Percentiles rank a stretch among this genome's conserved stretches.
phyloP scores from a whole-genome alignment of 2,329 filamentous ascomycete species.

The Ceratocystis destructans region DNA sequence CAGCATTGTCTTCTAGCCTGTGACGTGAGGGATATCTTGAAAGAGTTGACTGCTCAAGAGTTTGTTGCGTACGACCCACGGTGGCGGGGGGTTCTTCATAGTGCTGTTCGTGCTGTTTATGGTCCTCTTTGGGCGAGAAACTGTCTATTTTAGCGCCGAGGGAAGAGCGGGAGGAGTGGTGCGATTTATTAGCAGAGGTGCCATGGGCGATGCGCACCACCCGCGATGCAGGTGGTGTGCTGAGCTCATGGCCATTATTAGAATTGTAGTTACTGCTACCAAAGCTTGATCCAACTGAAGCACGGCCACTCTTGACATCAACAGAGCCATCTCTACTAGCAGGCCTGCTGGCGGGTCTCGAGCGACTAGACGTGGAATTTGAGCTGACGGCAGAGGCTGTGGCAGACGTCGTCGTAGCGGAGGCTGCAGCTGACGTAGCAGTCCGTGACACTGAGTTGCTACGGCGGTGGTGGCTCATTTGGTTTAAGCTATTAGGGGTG shows the following conservation, averaged over 20 bases:
- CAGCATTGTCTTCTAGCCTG: slow-evolving; percentile 48
- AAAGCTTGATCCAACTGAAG: slow-evolving; percentile 15
- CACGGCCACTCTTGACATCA: slow-evolving; percentile 27
- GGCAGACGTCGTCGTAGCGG: slow-evolving; percentile 9
- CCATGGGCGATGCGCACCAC: slow-evolving; percentile 42
- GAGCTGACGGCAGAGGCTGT: slow-evolving; percentile 17
- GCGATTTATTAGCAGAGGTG: slow-evolving; percentile 31
- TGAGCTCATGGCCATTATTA: slow-evolving; percentile 29
- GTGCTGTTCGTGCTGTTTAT: not conserved
- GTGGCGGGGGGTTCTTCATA: slow-evolving; percentile 14
- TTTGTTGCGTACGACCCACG: slow-evolving; percentile 5
- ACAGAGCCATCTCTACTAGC: slow-evolving; percentile 31
- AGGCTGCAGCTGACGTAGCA: slow-evolving; percentile 17
- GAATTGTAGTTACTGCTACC: slow-evolving; percentile 14
- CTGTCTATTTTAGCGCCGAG: slow-evolving; percentile 23
- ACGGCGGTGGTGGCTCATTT: slow-evolving; percentile 33
- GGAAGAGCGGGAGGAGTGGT: slow-evolving; percentile 16
- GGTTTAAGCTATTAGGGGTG: slow-evolving; percentile 33
- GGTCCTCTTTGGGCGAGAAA: slow-evolving; percentile 7
- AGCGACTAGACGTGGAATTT: slow-evolving; percentile 22
- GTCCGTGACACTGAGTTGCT: slow-evolving; percentile 38
- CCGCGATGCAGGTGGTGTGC: slow-evolving; percentile 40
- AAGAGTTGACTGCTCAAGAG: slow-evolving; percentile 23
- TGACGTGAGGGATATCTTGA: slow-evolving; percentile 38
- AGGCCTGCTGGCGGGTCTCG: slow-evolving; percentile 28